A percentile compares a stretch with the other conserved stretches of the same genome.
Conservation (phyloP, 208 protist species). For the Histomonas meleagridis region DNA sequence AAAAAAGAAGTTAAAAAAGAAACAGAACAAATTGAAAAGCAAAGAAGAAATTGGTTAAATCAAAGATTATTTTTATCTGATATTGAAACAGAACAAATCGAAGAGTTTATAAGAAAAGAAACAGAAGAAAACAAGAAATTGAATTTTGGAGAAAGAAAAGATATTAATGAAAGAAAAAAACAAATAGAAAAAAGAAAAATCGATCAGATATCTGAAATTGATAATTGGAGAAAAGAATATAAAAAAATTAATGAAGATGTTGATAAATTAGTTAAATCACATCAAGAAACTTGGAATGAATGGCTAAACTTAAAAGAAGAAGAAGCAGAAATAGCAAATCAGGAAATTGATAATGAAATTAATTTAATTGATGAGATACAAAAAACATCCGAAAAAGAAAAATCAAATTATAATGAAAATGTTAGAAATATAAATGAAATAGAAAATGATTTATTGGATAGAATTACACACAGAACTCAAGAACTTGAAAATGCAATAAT, state of each 20-base stretch:
- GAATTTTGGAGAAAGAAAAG: not conserved
- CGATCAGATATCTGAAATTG: not conserved
- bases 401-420: too few relatives aligned
- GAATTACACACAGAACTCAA: too few relatives aligned
- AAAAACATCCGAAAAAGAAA: not conserved
- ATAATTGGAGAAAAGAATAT: not conserved
- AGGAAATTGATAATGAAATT: not conserved
- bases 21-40: not conserved
- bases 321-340: not conserved
- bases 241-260: not conserved
- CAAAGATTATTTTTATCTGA: not conserved
- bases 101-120: not conserved
- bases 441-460: too few relatives aligned
- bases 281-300: not conserved
- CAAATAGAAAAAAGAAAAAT: not conserved
- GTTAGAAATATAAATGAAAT: too few relatives aligned
- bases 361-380: not conserved
- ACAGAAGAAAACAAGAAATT: not conserved
- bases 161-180: not conserved
- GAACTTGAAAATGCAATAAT: too few relatives aligned
- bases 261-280: not conserved
- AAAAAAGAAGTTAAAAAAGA: not conserved
- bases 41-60: not conserved
- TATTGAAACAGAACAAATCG: slow-evolving; percentile 3
- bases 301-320: not conserved